phyloP scores from a whole-genome alignment of 176 grass and related monocot species.

The Eremochloa ophiuroides region DNA sequence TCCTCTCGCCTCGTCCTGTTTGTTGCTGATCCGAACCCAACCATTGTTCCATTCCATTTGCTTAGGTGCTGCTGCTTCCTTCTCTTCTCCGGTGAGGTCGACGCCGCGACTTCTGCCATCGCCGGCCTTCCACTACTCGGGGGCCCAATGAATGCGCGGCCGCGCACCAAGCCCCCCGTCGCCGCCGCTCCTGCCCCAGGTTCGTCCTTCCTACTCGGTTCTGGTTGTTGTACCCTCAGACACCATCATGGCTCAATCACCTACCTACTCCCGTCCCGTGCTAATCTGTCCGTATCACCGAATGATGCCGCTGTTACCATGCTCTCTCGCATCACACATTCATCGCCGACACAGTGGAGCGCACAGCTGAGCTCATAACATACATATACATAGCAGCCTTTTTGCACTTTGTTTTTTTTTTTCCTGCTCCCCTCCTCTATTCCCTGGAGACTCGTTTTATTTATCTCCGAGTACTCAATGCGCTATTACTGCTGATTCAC shows the following conservation, averaged over 20 bases:
- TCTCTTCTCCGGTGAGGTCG: background rate
- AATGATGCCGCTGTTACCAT: background rate
- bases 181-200: background rate
- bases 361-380: conserved; percentile 4
- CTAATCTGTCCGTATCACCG: background rate
- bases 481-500: background rate
- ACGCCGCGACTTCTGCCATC: background rate
- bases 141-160: too few relatives aligned
- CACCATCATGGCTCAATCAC: conserved; percentile 17
- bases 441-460: background rate
- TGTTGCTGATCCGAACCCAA: background rate
- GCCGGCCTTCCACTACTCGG: background rate
- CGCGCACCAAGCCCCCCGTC: background rate
- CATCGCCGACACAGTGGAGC: background rate
- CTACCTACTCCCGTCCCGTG: background rate
- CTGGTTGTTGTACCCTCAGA: background rate
- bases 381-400: background rate
- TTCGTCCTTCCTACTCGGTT: conserved; percentile 16
- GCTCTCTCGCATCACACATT: background rate
- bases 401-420: background rate
- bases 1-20: background rate
- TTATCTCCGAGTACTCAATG: background rate
- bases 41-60: too few relatives aligned
- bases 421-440: background rate
- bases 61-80: too few relatives aligned